Evolutionary conservation across 768 basidiomycete genomes (phyloP), one percentile per base, ranked within the genome.

Genomic region (Tephrocybe sp.): DNA sequence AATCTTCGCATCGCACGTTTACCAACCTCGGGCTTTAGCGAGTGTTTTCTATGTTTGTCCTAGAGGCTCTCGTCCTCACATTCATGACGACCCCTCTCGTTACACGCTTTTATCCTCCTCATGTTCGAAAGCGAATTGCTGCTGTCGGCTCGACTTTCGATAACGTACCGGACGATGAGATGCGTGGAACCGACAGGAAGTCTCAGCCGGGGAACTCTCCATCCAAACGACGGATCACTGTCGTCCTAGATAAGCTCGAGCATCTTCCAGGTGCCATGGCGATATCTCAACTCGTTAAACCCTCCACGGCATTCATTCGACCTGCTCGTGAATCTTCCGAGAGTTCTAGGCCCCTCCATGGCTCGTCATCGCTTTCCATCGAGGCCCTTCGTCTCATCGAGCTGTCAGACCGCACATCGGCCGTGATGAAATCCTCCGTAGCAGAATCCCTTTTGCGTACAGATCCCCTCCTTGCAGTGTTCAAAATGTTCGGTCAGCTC

Each of bases 1-100:
- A n/a, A 4, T 20, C 44, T 40, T 11, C 4, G n/a, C 6, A 24
- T 32, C 14, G 7, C 4, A 21, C 3, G 1, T 48, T 49, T 24
- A 10, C 45, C 4, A n/a, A 26, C 7, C n/a, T 21, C 25, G 20
- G n/a, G 4, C 38, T 53, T 1, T 59, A 74, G 72, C 79, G 78
- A 21, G 88, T 97, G 6, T 95, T 98, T 69, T 90, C 92, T 0
- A 98, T 97, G 93, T 95, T 98, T 61, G 93, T 98, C 34, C 74
- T 98, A 17, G 88, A 90, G 62, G 88, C 90, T 0, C 71, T 94
- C 33, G 66, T 85, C 6, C 73, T 97, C 34, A 96, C 95, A 0
- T 91, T 89, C 71, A 79, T 92, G 70, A 94, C 93, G 0, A 92
- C 89, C 0, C 91, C 90, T 0, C 77, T 85, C 26, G 88, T 90